Conservation (phyloP, 2,329 filamentous ascomycete genomes). For the Beauveria caledonica region DNA sequence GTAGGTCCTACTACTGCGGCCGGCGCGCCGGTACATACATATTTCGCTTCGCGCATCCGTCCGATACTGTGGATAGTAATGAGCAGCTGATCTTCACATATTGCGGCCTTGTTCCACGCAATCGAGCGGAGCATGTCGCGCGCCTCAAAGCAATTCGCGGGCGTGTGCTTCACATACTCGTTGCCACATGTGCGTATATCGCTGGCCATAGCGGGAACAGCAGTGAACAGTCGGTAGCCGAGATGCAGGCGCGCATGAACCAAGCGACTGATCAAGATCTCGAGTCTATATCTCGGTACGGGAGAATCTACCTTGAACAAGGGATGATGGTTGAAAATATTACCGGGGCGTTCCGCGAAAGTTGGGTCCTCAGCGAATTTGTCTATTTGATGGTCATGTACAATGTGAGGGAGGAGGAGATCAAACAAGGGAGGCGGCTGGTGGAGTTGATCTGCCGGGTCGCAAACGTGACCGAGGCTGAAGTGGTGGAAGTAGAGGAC, state of each 20-base stretch:
- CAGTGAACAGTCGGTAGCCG: neutral
- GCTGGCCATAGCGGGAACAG: neutral
- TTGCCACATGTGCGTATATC: slow-evolving; percentile 4
- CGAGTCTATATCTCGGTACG: neutral
- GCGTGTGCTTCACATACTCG: slow-evolving; percentile 13
- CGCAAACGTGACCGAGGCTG: too few relatives aligned
- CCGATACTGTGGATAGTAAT: too few relatives aligned
- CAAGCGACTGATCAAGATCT: neutral
- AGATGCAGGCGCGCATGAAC: neutral
- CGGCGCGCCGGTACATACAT: slow-evolving; percentile 20
- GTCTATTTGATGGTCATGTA: neutral
- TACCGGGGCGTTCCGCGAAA: neutral
- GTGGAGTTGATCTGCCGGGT: too few relatives aligned
- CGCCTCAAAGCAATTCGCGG: slow-evolving; percentile 13
- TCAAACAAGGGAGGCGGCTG: too few relatives aligned
- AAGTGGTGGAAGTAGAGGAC: too few relatives aligned
- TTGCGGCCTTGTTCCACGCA: slow-evolving; percentile 19
- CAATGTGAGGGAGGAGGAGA: too few relatives aligned
- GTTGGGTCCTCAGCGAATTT: neutral
- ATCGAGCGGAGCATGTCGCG: slow-evolving; percentile 12
- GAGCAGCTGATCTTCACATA: slow-evolving; percentile 11
- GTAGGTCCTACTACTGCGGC: slow-evolving; percentile 19
- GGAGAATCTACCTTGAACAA: neutral
- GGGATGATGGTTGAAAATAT: neutral
- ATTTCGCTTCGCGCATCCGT: slow-evolving; percentile 16